A percentile compares a stretch with the other conserved stretches of the same genome.
These are phyloP conservation scores for Epicoccum nigrum DNA, from an alignment of 2,329 filamentous ascomycete genomes.

Conservation along the genomic window DNA sequence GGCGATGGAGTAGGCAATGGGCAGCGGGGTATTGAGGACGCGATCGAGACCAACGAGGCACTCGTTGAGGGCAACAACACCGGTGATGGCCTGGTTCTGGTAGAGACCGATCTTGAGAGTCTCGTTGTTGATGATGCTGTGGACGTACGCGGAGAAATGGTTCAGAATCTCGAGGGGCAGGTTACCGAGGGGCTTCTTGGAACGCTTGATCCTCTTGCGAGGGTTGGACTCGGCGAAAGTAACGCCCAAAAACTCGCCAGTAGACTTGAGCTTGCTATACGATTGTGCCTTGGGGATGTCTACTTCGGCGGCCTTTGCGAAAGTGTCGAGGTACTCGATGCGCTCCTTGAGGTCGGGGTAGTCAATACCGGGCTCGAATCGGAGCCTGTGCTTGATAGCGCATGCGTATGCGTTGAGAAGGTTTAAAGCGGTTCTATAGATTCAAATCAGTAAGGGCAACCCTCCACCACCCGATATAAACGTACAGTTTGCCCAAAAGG, in stretches of 20 bases:
- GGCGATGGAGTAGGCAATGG: conserved; percentile 81
- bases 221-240: conserved; percentile 80
- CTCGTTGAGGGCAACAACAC: conserved; percentile 71
- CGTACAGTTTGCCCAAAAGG: conserved; percentile 69
- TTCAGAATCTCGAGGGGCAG: conserved; percentile 82
- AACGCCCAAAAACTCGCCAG: conserved; percentile 76
- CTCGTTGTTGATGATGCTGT: conserved; percentile 63
- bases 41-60: conserved; percentile 75
- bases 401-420: conserved; percentile 78
- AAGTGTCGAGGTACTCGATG: conserved; percentile 75
- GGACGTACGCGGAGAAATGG: conserved; percentile 71
- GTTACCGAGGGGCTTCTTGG: conserved; percentile 76
- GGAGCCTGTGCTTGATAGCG: conserved; percentile 79
- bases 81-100: conserved; percentile 65
- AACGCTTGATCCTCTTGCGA: conserved; percentile 75
- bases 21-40: conserved; percentile 80
- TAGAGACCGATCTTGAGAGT: conserved; percentile 64
- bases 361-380: conserved; percentile 80
- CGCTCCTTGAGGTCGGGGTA: conserved; percentile 76
- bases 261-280: conserved; percentile 59
- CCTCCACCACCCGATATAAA: background rate
- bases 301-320: conserved; percentile 66
- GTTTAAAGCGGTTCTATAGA: conserved; percentile 68
- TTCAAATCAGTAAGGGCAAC: background rate
- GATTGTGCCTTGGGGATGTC: conserved; percentile 42